These are phyloP conservation scores for Malus domestica DNA, from an alignment of 306 rosid genomes.

Conservation along the genomic window ASM211411v1 NC_041805.1:11271501-11272000, in stretches of 20 bases:
- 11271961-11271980: background rate
- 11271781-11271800: background rate
- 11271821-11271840: conserved; percentile 42
- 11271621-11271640: background rate
- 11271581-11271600: background rate
- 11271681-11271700: background rate
- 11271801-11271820: background rate
- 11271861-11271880: conserved; percentile 69
- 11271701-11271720: background rate
- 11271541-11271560: background rate
- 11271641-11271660: background rate
- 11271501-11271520: background rate
- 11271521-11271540: background rate
- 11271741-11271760: background rate
- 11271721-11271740: background rate
- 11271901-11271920: conserved; percentile 31
- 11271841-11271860: conserved; percentile 77
- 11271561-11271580: background rate
- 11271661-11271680: background rate
- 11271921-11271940: conserved; percentile 3
- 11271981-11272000: background rate
- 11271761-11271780: background rate
- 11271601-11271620: background rate
- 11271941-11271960: background rate
- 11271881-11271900: conserved; percentile 53